Base-by-base conservation (phyloP, 257 asterid genomes). In the Verbena officinalis region DNA sequence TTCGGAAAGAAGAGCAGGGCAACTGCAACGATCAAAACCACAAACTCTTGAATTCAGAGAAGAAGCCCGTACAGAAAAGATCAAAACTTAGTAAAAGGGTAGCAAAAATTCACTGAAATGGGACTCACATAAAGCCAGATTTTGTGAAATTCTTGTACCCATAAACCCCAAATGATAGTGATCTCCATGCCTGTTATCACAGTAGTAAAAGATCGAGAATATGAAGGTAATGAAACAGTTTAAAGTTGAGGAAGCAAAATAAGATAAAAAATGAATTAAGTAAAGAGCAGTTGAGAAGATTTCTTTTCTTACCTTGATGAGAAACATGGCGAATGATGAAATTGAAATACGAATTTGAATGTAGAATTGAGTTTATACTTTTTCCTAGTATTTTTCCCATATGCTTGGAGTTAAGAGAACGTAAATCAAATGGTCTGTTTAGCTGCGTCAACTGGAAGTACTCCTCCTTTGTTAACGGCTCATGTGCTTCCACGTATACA, bases 71-170 rank as follows among this genome's bases (percentile, higher is more conserved):
- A 24, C 51, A 64, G 48, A 52, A 54, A 34, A 65, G 4, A 40
- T 55, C 7, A 15, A 17, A 7, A 38, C 38, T 21, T 24, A 4
- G 70, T 9, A 19, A 51, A 27, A 49, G 42, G 22, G n/a, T 36
- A 9, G 14, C 5, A n/a, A 52, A 43, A 58, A 40, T 31, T 13
- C 53, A 60, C 3, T 12, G n/a, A 7, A 34, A 42, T 5, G 27
- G 43, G 68, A 70, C 95, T 82, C 75, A 88, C 96, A 62, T 0
- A 46, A 80, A 91, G 43, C 85, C 95, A 44, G 89, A 74, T 76
- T 86, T 88, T 64, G 95, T 88, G 84, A 91, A 91, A 77, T 88
- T 82, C 75, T 80, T 70, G 86, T 78, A 88, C 20, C 96, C 98
- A 70, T 77, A 86, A 4, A 84, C 5, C 73, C 95, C 96, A 84